Conservation (phyloP, 768 basidiomycete genomes). For the Lactarius hengduanensis region DNA sequence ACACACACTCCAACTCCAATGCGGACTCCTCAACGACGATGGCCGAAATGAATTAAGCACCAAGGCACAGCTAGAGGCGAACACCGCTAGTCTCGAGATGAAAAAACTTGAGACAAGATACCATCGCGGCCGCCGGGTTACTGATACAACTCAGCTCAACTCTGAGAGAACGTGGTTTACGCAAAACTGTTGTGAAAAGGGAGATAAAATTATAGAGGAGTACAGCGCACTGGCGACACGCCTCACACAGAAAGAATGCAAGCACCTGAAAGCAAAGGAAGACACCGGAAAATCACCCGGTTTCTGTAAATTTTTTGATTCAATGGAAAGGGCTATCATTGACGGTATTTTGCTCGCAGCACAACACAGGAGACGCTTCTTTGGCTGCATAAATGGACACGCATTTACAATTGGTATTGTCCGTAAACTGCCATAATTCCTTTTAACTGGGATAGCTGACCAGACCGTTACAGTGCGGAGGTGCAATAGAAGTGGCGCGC, state of each 20-base stretch:
- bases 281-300: conserved; percentile 32
- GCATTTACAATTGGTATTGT: too few relatives aligned
- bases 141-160: conserved; percentile 21
- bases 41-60: not conserved
- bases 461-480: too few relatives aligned
- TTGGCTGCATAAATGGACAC: too few relatives aligned
- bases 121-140: conserved; percentile 29
- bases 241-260: conserved; percentile 29
- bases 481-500: too few relatives aligned
- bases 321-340: too few relatives aligned
- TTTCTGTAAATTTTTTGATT: too few relatives aligned
- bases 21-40: not conserved
- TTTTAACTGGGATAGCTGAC: too few relatives aligned
- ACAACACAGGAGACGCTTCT: too few relatives aligned
- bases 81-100: not conserved
- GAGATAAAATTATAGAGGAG: conserved; percentile 29
- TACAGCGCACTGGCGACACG: conserved; percentile 28
- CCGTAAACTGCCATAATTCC: too few relatives aligned
- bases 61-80: not conserved
- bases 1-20: conserved; percentile 10
- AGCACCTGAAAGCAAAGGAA: conserved; percentile 30
- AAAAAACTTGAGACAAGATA: conserved; percentile 22
- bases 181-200: conserved; percentile 31
- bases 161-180: conserved; percentile 33
- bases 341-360: too few relatives aligned